A percentile compares a stretch with the other conserved stretches of the same genome.
Conservation (phyloP, 169 alveolate genomes). For the Pseudocohnilembus persalinus region DNA sequence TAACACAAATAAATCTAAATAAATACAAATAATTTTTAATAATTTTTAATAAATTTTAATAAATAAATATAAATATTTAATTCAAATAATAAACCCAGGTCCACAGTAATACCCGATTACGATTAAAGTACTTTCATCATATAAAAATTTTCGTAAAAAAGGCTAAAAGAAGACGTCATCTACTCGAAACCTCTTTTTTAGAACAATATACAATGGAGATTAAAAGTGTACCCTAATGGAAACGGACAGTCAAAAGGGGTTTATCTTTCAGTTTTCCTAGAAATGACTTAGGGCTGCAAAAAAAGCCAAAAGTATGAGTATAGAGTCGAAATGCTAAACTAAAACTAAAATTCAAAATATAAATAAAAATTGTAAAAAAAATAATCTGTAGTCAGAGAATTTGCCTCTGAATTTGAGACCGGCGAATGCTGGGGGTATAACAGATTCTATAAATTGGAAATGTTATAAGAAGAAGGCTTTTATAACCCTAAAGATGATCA, state of each 20-base stretch:
- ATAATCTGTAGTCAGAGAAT: constrained; percentile 58
- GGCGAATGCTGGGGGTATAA: constrained; percentile 92
- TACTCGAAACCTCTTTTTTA: constrained; percentile 71
- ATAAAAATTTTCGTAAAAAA: constrained; percentile 56
- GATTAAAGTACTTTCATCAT: constrained; percentile 68
- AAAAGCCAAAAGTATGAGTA: constrained; percentile 79
- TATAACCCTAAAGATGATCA: constrained; percentile 35
- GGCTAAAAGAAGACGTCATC: constrained; percentile 61
- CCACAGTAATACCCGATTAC: constrained; percentile 79
- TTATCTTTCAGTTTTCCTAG: constrained; percentile 81
- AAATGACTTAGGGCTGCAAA: constrained; percentile 69
- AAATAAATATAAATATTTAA: too few relatives aligned
- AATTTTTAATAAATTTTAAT: too few relatives aligned
- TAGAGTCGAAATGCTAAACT: constrained; percentile 83
- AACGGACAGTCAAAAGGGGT: constrained; percentile 76
- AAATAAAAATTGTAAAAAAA: constrained; percentile 50
- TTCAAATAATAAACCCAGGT: too few relatives aligned
- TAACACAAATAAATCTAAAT: too few relatives aligned
- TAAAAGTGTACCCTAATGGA: constrained; percentile 87
- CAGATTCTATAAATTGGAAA: constrained; percentile 76
- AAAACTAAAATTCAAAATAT: too few relatives aligned
- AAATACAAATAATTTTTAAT: too few relatives aligned
- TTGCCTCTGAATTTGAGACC: constrained; percentile 79
- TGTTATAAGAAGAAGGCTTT: constrained; percentile 77
- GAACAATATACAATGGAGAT: constrained; percentile 78